phyloP scores from a whole-genome alignment of 2,329 filamentous ascomycete genomes.

The Arachnopeziza araneosa region DNA sequence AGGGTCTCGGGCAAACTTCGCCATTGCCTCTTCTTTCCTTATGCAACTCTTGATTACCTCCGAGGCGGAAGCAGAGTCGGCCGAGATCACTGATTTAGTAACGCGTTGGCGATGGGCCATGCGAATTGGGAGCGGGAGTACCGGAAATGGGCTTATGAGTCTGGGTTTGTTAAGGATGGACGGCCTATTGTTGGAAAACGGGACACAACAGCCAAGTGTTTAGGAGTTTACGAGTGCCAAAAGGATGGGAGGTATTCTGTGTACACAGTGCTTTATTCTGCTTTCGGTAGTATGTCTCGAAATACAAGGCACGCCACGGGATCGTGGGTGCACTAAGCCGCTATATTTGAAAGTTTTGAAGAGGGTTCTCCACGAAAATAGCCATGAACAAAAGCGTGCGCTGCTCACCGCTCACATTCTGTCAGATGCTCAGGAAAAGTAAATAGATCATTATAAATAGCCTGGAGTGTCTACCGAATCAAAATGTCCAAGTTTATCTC shows the following conservation, averaged over 20 bases:
- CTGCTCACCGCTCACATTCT: too few species aligned
- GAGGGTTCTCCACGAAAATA: too few species aligned
- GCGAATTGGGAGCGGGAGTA: conserved; percentile 24
- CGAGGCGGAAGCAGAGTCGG: conserved; percentile 21
- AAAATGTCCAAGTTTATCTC: too few species aligned
- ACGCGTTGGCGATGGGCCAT: conserved; percentile 29
- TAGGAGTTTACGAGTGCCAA: neutral
- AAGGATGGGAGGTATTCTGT: neutral
- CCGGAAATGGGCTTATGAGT: conserved; percentile 27
- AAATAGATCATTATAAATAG: too few species aligned
- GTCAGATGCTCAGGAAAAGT: too few species aligned
- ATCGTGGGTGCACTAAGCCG: too few species aligned
- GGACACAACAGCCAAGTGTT: neutral
- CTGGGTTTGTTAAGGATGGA: conserved; percentile 27
- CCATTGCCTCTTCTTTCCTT: conserved; percentile 30
- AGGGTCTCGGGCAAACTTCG: conserved; percentile 31
- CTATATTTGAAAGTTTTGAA: too few species aligned
- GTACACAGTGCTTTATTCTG: neutral
- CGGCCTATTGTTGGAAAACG: conserved; percentile 24
- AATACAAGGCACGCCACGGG: neutral
- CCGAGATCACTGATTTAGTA: conserved; percentile 26
- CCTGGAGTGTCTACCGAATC: too few species aligned
- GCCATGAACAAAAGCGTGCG: too few species aligned
- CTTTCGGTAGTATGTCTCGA: neutral
- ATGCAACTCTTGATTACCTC: conserved; percentile 29